Evolutionary conservation across 2,329 filamentous ascomycete genomes (phyloP).

Genomic region (Cryphonectria japonica): DNA sequence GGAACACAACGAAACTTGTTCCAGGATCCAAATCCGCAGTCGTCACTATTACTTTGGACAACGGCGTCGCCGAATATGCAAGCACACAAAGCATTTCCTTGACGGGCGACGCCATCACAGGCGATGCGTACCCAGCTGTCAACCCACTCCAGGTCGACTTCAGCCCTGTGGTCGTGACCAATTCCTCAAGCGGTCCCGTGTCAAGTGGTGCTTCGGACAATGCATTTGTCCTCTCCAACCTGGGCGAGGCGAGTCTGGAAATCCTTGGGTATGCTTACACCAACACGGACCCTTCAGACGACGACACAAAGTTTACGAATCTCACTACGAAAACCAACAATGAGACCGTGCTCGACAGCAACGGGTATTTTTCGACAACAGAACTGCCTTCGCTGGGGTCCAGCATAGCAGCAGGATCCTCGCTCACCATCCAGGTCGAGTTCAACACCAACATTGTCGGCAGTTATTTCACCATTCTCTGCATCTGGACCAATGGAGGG

Average conservation of each 20-base stretch:
- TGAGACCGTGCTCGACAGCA: slow-evolving; percentile 4
- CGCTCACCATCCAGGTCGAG: slow-evolving; percentile 38
- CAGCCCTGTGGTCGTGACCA: slow-evolving; percentile 40
- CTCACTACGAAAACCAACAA: neutral
- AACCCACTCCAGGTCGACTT: slow-evolving; percentile 44
- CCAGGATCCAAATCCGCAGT: slow-evolving; percentile 12
- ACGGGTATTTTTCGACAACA: slow-evolving; percentile 35
- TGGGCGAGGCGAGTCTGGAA: slow-evolving; percentile 4
- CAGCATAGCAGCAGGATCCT: slow-evolving; percentile 37
- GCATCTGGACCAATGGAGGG: slow-evolving; percentile 44
- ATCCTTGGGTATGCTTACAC: slow-evolving; percentile 15
- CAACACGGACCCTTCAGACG: slow-evolving; percentile 5
- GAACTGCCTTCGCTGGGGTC: slow-evolving; percentile 38
- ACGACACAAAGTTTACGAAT: slow-evolving; percentile 6
- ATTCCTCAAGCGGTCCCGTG: slow-evolving; percentile 1
- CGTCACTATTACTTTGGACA: slow-evolving; percentile 11
- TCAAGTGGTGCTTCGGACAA: slow-evolving; percentile 10
- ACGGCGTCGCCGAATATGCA: slow-evolving; percentile 39
- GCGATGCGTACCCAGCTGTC: slow-evolving; percentile 41
- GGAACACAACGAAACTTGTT: neutral
- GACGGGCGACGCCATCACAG: slow-evolving; percentile 43
- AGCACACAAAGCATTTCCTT: slow-evolving; percentile 43
- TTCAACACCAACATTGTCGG: slow-evolving; percentile 41
- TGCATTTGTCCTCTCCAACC: slow-evolving; percentile 10
- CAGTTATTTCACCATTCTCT: slow-evolving; percentile 40